These are phyloP conservation scores for Blastocystis sp. DNA, from an alignment of 352 stramenopile genomes.

Conservation along the genomic window DNA sequence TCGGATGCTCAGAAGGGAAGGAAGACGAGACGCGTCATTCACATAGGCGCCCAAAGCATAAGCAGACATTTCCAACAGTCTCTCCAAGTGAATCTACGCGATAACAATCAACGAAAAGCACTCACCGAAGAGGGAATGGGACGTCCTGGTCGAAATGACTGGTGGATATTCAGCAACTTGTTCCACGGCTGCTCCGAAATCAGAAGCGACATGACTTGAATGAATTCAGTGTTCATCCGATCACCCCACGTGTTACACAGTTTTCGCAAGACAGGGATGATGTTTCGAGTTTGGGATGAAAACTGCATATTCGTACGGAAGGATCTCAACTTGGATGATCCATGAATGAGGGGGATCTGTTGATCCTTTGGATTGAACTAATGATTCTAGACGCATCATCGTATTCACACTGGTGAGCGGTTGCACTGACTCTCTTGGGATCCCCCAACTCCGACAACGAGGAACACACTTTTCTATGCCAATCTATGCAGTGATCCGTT, in stretches of 20 bases:
- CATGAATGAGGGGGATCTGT: no score
- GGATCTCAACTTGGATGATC: background rate
- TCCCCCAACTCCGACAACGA: background rate
- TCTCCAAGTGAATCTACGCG: background rate
- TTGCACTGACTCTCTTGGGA: background rate
- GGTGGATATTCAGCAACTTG: background rate
- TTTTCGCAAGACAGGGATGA: slow-evolving; percentile 2
- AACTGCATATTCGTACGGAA: background rate
- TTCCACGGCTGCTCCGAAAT: slow-evolving; percentile 30
- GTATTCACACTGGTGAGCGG: no score
- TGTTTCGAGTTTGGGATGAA: background rate
- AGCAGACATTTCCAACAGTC: slow-evolving; percentile 29
- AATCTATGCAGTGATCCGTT: background rate
- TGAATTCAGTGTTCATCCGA: slow-evolving; percentile 20
- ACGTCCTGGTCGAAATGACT: background rate
- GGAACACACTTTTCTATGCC: background rate
- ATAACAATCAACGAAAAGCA: background rate
- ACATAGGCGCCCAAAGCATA: slow-evolving; percentile 15
- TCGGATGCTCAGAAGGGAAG: background rate
- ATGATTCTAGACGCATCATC: no score
- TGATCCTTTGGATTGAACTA: no score
- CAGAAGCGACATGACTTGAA: slow-evolving; percentile 16
- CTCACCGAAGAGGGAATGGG: background rate
- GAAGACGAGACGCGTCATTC: background rate
- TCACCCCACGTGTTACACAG: slow-evolving; percentile 25